Evolutionary conservation across 768 basidiomycete species (phyloP).

Genomic region (Auricularia sp.): DNA sequence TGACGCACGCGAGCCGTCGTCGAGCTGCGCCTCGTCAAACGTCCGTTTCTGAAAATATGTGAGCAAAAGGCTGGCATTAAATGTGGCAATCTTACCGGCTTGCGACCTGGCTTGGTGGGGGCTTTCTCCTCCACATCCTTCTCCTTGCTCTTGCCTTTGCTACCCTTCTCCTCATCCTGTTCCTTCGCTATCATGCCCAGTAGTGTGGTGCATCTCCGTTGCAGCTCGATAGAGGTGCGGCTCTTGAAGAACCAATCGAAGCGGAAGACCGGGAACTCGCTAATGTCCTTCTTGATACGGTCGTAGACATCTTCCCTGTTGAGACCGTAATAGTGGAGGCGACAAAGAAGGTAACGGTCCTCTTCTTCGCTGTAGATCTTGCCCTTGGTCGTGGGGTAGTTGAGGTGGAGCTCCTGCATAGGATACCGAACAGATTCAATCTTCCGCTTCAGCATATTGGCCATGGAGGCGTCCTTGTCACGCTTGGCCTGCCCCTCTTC

Average conservation of each 20-base stretch:
- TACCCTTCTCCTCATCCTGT: slow-evolving; percentile 52
- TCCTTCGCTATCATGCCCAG: slow-evolving; percentile 91
- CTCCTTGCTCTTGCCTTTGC: slow-evolving; percentile 50
- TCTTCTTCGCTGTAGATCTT: slow-evolving; percentile 97
- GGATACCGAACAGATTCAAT: slow-evolving; percentile 78
- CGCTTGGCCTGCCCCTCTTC: slow-evolving; percentile 84
- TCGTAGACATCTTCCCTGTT: slow-evolving; percentile 86
- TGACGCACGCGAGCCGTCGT: neutral
- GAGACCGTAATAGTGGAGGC: slow-evolving; percentile 85
- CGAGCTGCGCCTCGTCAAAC: slow-evolving; percentile 5
- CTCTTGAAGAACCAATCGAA: slow-evolving; percentile 99
- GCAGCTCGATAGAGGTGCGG: slow-evolving; percentile 79
- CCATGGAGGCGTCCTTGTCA: slow-evolving; percentile 72
- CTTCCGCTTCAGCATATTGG: slow-evolving; percentile 70
- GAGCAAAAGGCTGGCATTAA: neutral
- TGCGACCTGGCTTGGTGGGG: neutral
- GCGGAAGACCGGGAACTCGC: slow-evolving; percentile 91
- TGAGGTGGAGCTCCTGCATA: slow-evolving; percentile 94
- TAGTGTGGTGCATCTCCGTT: slow-evolving; percentile 79
- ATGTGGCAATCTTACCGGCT: neutral
- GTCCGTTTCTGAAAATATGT: slow-evolving; percentile 3
- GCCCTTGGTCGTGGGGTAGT: slow-evolving; percentile 92
- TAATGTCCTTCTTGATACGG: slow-evolving; percentile 90
- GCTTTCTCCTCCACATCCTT: slow-evolving; percentile 1
- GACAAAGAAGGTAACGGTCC: slow-evolving; percentile 87